A percentile compares a stretch with the other conserved stretches of the same genome.
phyloP scores from a whole-genome alignment of 345 rosid genomes.

The Schrenkiella parvula region DNA sequence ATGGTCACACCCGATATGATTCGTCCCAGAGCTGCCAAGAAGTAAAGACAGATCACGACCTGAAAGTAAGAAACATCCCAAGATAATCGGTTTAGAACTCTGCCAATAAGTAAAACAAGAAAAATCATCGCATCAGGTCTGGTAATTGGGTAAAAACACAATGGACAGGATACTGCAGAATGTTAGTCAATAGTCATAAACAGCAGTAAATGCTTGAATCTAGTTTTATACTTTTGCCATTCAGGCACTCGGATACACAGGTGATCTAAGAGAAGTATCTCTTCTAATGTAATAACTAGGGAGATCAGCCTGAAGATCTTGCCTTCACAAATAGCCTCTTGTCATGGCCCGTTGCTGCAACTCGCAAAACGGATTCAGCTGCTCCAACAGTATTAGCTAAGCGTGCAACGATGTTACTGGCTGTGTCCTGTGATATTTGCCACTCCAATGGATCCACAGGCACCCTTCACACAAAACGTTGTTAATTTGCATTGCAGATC shows the following conservation, averaged over 20 bases:
- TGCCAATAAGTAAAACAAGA: not conserved
- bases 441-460: slow-evolving; percentile 97
- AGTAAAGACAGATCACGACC: slow-evolving; percentile 66
- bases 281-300: not conserved
- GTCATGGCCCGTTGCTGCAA: slow-evolving; percentile 95
- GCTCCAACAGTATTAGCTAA: slow-evolving; percentile 91
- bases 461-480: slow-evolving; percentile 42
- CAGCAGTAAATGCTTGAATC: not conserved
- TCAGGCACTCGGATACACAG: not conserved
- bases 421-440: slow-evolving; percentile 94
- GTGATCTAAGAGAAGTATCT: not conserved
- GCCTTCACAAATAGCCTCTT: slow-evolving; percentile 82
- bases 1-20: slow-evolving; percentile 73
- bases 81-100: not conserved
- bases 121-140: not conserved
- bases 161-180: not conserved
- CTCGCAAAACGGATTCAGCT: slow-evolving; percentile 90
- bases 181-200: not conserved
- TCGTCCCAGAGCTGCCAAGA: slow-evolving; percentile 73
- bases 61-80: slow-evolving; percentile 32
- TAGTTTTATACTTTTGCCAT: not conserved
- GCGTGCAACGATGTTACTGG: slow-evolving; percentile 64
- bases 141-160: not conserved
- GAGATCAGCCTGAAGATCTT: not conserved
- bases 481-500: not conserved